Conservation (phyloP, 176 grass and related monocot genomes). For the Rhipidocladum racemiflorum region DNA sequence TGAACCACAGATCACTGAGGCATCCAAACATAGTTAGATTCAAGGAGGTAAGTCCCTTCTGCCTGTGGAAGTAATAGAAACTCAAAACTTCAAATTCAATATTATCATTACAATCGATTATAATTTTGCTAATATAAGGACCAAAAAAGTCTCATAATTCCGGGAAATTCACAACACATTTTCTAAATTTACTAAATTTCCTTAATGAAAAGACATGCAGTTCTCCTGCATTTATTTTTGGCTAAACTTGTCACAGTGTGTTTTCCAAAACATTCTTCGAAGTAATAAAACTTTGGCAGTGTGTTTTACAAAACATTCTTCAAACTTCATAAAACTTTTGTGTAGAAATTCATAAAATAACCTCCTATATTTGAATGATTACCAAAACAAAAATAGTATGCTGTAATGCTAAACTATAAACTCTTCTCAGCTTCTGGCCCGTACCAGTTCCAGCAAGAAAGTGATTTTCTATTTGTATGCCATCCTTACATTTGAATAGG, state of each 20-base stretch:
- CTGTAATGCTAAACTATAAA: background rate
- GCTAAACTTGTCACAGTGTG: background rate
- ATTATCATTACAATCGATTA: background rate
- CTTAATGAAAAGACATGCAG: too few relatives aligned
- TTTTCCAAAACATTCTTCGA: background rate
- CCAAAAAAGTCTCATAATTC: background rate
- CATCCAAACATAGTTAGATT: slow-evolving; percentile 96
- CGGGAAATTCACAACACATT: background rate
- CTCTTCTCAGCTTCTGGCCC: background rate
- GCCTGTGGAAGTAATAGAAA: background rate
- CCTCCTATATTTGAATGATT: background rate
- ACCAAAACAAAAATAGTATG: background rate
- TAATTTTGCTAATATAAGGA: background rate
- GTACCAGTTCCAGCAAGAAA: background rate
- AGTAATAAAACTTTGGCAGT: background rate
- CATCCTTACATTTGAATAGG: slow-evolving; percentile 17
- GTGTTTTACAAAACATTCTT: background rate
- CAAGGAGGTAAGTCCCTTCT: slow-evolving; percentile 67
- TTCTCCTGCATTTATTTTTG: too few relatives aligned
- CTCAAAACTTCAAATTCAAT: background rate
- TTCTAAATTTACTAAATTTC: background rate
- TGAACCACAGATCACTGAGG: slow-evolving; percentile 89
- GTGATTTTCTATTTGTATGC: slow-evolving; percentile 21
- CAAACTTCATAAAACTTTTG: background rate
- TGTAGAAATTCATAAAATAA: slow-evolving; percentile 3